A percentile compares a stretch with the other conserved stretches of the same genome.
Conservation (phyloP, 768 basidiomycete species). For the Dacryopinax primogenitus region DNA sequence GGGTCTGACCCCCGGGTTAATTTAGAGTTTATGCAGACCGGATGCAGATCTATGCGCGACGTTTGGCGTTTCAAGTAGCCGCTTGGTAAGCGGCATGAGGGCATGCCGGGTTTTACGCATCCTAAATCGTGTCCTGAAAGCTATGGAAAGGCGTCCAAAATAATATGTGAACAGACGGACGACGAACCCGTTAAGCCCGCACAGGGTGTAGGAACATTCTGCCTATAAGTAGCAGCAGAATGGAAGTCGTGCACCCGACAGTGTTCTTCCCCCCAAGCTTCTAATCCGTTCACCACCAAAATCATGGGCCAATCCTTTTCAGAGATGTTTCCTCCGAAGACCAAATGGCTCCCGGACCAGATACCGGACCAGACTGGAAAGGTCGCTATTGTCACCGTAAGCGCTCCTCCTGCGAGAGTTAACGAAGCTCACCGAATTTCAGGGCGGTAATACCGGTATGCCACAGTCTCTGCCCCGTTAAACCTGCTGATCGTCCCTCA, state of each 20-base stretch:
- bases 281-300: neutral
- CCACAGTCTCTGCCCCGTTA: neutral
- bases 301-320: neutral
- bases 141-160: too few relatives aligned
- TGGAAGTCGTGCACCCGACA: neutral
- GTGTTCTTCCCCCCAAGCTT: neutral
- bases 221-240: too few relatives aligned
- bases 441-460: conserved; percentile 1
- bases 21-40: too few relatives aligned
- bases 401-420: neutral
- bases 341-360: neutral
- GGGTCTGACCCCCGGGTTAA: too few relatives aligned
- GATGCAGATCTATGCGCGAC: too few relatives aligned
- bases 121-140: too few relatives aligned
- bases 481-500: neutral
- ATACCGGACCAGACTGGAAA: conserved; percentile 2
- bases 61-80: too few relatives aligned
- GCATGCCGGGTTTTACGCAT: too few relatives aligned
- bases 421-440: neutral
- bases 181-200: too few relatives aligned
- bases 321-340: conserved; percentile 5
- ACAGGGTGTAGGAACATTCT: too few relatives aligned
- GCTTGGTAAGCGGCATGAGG: too few relatives aligned
- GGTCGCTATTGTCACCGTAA: conserved; percentile 11
- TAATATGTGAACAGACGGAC: too few relatives aligned